Evolutionary conservation across 2,329 filamentous ascomycete species (phyloP).

Genomic region (Neonectria sp.): DNA sequence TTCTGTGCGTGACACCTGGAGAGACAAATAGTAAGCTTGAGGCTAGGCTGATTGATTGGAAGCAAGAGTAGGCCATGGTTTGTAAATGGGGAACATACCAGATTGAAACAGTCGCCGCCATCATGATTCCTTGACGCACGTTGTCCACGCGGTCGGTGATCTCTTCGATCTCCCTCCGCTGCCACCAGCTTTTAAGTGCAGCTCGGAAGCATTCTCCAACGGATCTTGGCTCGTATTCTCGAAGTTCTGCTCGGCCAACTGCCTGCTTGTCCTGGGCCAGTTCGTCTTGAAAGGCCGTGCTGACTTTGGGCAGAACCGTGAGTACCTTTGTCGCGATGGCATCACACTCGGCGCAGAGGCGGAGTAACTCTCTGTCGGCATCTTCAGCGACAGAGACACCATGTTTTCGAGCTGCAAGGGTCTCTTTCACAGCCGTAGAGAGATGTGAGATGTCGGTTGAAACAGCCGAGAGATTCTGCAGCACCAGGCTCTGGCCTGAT

Average conservation of each 20-base stretch:
- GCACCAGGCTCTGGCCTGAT: neutral
- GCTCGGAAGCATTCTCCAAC: constrained; percentile 11
- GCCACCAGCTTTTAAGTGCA: neutral
- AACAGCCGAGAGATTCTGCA: constrained; percentile 9
- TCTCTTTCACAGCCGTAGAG: neutral
- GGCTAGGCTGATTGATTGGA: too few relatives aligned
- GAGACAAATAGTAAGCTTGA: neutral
- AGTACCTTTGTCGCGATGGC: neutral
- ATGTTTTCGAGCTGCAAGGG: neutral
- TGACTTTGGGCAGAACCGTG: neutral
- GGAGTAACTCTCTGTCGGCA: neutral
- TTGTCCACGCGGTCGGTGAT: constrained; percentile 9
- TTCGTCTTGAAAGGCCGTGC: neutral
- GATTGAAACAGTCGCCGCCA: constrained; percentile 10
- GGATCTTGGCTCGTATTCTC: neutral
- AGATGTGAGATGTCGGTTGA: constrained; percentile 10
- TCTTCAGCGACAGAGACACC: neutral
- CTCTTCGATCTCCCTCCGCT: constrained; percentile 17
- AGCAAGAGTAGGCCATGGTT: neutral
- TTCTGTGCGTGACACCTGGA: constrained; percentile 4
- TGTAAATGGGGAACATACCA: constrained; percentile 8
- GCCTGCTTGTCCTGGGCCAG: neutral
- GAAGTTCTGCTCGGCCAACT: neutral
- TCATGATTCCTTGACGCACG: constrained; percentile 14
- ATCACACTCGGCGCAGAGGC: constrained; percentile 2